Conservation (phyloP, 2,329 filamentous ascomycete genomes). For the Ophiostoma himal-ulmi region DNA sequence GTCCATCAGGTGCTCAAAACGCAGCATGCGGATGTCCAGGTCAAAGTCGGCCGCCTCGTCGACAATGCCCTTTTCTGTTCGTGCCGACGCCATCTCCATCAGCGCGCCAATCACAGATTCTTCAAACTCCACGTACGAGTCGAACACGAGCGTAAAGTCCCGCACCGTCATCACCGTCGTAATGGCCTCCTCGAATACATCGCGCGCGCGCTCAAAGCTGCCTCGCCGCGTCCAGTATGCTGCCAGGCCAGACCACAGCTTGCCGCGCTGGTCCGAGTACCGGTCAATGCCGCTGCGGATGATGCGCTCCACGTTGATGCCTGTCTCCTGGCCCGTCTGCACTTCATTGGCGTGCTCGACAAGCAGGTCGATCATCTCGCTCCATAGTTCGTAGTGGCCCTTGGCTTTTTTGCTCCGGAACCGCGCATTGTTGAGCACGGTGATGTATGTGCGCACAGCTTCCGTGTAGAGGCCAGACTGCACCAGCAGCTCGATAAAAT, state of each 20-base stretch:
- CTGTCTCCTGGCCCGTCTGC: conserved; percentile 70
- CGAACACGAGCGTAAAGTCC: conserved; percentile 94
- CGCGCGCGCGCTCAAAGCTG: conserved; percentile 85
- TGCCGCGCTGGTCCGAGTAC: conserved; percentile 90
- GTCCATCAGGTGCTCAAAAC: conserved; percentile 98
- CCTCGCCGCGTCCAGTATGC: conserved; percentile 95
- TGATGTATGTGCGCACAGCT: conserved; percentile 84
- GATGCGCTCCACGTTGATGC: conserved; percentile 86
- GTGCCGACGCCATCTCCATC: conserved; percentile 77
- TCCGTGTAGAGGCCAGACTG: conserved; percentile 82
- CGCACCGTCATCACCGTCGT: conserved; percentile 98
- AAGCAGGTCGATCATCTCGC: conserved; percentile 90
- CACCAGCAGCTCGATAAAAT: conserved; percentile 84
- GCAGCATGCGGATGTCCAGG: conserved; percentile 92
- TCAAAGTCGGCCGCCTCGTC: conserved; percentile 88
- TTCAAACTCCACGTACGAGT: conserved; percentile 94
- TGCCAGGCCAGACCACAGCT: conserved; percentile 88
- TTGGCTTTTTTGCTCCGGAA: conserved; percentile 93
- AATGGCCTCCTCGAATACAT: conserved; percentile 92
- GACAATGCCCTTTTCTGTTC: conserved; percentile 69
- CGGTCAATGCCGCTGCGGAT: conserved; percentile 84
- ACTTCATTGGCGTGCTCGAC: conserved; percentile 87
- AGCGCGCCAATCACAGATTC: conserved; percentile 88
- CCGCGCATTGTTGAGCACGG: conserved; percentile 80
- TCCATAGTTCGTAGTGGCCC: conserved; percentile 95